Conservation (phyloP, 306 rosid genomes). For the Malus fusca region DNA sequence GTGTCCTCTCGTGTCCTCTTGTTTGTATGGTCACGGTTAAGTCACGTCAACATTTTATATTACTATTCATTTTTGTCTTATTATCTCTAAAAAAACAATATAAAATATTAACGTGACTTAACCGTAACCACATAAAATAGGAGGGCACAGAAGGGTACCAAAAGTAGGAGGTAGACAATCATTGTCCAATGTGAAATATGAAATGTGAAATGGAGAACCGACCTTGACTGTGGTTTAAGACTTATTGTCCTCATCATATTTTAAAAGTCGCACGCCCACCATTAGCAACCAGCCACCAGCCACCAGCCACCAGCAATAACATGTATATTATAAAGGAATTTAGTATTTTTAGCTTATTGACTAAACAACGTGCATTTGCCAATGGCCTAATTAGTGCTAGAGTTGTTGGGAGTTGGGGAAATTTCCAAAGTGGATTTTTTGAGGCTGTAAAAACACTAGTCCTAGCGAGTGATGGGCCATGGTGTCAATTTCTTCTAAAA, state of each 20-base stretch:
- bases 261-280: neutral
- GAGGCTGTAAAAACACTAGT: neutral
- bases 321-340: neutral
- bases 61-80: no score
- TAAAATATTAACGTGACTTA: no score
- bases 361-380: neutral
- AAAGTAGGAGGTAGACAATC: no score
- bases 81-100: no score
- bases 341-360: neutral
- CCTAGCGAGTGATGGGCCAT: neutral
- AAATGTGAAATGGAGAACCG: neutral
- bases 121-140: no score
- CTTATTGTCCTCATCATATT: neutral
- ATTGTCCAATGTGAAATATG: no score
- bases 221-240: neutral
- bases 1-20: accelerated
- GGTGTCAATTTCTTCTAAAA: neutral
- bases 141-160: accelerated
- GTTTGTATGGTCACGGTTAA: no score
- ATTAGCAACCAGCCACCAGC: neutral
- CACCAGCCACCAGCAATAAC: neutral
- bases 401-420: neutral
- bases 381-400: neutral
- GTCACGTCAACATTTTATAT: accelerated
- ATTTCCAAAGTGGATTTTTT: neutral